These are phyloP conservation scores for Epicoccum nigrum DNA, from an alignment of 2,329 filamentous ascomycete species.

Conservation along the genomic window DNA sequence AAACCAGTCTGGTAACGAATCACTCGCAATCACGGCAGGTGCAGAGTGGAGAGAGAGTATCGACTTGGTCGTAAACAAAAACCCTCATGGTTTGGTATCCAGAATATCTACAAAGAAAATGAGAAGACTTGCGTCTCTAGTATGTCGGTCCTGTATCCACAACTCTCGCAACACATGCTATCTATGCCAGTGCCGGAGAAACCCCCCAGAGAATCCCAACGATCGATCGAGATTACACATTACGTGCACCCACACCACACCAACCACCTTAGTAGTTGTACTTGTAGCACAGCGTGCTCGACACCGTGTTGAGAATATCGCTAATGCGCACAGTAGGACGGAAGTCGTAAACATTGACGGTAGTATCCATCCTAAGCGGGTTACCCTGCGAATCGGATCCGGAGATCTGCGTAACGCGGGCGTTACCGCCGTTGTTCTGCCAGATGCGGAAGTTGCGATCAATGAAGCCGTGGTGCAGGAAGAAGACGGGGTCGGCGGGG, in stretches of 20 bases:
- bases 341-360: conserved; percentile 35
- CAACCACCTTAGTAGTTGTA: conserved; percentile 41
- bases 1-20: no score
- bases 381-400: conserved; percentile 46
- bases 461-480: conserved; percentile 55
- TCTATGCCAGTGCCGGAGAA: background rate
- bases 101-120: conserved; percentile 8
- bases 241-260: background rate
- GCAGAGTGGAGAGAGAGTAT: background rate
- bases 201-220: no score
- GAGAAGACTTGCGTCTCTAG: no score
- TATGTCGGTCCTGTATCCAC: no score
- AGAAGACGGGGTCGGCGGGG: conserved; percentile 39
- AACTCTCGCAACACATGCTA: background rate
- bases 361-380: conserved; percentile 36
- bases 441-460: conserved; percentile 57
- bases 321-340: conserved; percentile 35
- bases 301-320: conserved; percentile 40
- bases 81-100: background rate
- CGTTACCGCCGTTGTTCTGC: conserved; percentile 43
- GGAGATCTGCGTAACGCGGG: conserved; percentile 42
- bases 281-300: conserved; percentile 39
- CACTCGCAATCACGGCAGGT: background rate
- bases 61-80: background rate
- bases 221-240: background rate